Percentiles rank a stretch among this genome's conserved stretches.
Evolutionary conservation across 192 early-diverging fungal species (phyloP).

Genomic region (Lobosporangium transversale): DNA sequence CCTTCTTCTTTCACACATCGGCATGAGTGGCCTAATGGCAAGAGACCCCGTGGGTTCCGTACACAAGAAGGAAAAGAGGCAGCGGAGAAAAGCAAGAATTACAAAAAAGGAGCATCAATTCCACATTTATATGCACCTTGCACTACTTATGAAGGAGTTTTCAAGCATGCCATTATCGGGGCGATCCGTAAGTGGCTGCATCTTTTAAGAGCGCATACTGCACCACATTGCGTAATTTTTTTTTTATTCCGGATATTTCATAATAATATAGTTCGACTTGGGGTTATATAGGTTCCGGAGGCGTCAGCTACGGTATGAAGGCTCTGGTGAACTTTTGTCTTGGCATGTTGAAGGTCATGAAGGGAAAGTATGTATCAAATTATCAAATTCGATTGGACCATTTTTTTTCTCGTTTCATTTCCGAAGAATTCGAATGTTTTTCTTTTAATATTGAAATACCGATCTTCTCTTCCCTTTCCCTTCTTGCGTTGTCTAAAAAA

Average conservation of each 20-base stretch:
- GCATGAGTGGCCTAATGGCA: conserved; percentile 46
- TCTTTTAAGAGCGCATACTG: no score
- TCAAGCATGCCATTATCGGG: conserved; percentile 41
- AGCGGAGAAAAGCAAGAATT: conserved; percentile 44
- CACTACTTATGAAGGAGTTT: conserved; percentile 43
- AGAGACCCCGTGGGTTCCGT: conserved; percentile 41
- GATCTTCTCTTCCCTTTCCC: neutral
- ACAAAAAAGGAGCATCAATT: conserved; percentile 39
- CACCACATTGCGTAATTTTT: no score
- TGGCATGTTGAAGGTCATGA: conserved; percentile 51
- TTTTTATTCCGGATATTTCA: no score
- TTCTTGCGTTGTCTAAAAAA: neutral
- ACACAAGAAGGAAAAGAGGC: conserved; percentile 48
- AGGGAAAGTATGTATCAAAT: conserved; percentile 37
- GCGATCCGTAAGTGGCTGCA: conserved; percentile 43
- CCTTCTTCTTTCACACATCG: conserved; percentile 13
- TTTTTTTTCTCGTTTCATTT: neutral
- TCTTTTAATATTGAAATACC: neutral
- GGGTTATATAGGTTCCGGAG: conserved; percentile 36
- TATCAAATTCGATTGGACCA: neutral
- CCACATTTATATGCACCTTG: conserved; percentile 42
- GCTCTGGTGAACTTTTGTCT: conserved; percentile 46
- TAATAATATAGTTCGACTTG: no score
- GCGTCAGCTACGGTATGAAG: conserved; percentile 42
- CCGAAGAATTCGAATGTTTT: neutral